These are phyloP conservation scores for Nicotiana tabacum DNA, from an alignment of 257 asterid species.

Conservation along the genomic window DNA sequence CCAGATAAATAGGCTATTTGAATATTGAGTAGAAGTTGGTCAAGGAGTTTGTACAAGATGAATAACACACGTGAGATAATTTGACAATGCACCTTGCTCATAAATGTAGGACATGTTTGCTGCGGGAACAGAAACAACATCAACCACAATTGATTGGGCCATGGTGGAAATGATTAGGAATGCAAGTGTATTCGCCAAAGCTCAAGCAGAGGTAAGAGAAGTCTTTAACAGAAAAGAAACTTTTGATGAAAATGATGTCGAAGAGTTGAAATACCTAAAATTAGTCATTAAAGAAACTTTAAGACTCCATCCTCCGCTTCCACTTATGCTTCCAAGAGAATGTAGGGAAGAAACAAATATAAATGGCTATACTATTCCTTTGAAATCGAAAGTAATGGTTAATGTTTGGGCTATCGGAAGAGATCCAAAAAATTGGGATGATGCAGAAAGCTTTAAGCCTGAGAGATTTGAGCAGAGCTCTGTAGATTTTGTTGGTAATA, in stretches of 20 bases:
- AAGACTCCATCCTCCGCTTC: too few relatives aligned
- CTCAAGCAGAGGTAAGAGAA: background rate
- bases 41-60: too few relatives aligned
- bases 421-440: background rate
- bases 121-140: conserved; percentile 12
- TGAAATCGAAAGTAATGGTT: background rate
- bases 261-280: background rate
- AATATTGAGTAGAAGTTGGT: too few relatives aligned
- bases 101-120: too few relatives aligned
- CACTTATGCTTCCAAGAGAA: too few relatives aligned
- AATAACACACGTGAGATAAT: too few relatives aligned
- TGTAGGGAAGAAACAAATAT: too few relatives aligned
- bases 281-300: too few relatives aligned
- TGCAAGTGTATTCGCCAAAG: background rate
- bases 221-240: background rate
- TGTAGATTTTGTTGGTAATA: background rate
- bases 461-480: conserved; percentile 2
- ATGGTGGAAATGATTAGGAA: conserved; percentile 12
- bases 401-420: conserved; percentile 17
- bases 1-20: too few relatives aligned
- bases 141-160: background rate
- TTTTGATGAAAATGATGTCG: background rate
- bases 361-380: background rate
- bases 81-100: too few relatives aligned
- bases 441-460: background rate